These are phyloP conservation scores for Handroanthus guayacan DNA, from an alignment of 257 asterid genomes.

Conservation along the genomic window DNA sequence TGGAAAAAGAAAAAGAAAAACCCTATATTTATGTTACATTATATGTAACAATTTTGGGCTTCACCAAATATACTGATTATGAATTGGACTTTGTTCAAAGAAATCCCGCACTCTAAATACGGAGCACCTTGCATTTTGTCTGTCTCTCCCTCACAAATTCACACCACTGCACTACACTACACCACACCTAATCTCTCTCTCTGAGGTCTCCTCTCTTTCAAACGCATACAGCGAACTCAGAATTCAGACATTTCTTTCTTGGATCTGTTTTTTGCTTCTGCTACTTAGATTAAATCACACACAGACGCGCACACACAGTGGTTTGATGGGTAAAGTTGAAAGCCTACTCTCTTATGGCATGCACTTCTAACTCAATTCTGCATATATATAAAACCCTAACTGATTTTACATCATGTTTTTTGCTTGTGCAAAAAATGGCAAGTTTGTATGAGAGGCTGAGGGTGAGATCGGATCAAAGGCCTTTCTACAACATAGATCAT, in stretches of 20 bases:
- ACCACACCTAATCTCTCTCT: conserved; percentile 28
- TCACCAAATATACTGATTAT: background rate
- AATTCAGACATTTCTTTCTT: background rate
- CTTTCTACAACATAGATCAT: conserved; percentile 70
- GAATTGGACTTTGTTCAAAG: background rate
- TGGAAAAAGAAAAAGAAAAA: background rate
- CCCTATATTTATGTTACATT: background rate
- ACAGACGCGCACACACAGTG: conserved; percentile 15
- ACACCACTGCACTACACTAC: background rate
- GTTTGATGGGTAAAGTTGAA: conserved; percentile 33
- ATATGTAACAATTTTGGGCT: conserved; percentile 12
- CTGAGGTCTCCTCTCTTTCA: background rate
- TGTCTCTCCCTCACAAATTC: conserved; percentile 27
- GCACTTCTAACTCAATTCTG: background rate
- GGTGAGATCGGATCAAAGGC: conserved; percentile 83
- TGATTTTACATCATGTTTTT: conserved; percentile 1
- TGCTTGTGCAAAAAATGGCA: conserved; percentile 44
- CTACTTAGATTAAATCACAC: background rate
- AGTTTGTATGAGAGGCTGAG: conserved; percentile 64
- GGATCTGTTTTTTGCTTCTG: background rate
- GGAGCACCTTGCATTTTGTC: background rate
- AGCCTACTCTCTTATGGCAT: conserved; percentile 2
- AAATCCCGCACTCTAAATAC: conserved; percentile 17
- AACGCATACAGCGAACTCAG: background rate
- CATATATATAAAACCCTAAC: background rate